Base-by-base conservation (phyloP, 2,329 filamentous ascomycete genomes). In the Xenosphaeropsis pyriputrescens region DNA sequence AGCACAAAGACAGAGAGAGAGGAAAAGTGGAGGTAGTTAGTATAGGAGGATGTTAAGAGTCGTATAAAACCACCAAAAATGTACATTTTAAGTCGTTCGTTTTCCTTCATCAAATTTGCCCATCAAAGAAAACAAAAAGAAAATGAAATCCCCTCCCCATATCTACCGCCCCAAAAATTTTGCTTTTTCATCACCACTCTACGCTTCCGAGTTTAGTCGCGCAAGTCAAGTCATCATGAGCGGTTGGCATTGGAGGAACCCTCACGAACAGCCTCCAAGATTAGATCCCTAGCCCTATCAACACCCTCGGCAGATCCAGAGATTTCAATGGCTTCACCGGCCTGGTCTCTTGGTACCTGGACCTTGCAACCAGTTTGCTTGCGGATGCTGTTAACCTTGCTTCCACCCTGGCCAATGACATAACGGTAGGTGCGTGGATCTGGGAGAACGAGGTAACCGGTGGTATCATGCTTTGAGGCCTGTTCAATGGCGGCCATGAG, bases 351-450 rank as follows among this genome's bases (percentile, higher is more conserved):
- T 16, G 91, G 91, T 31, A 98, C 89, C 46, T 88, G 86, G 56
- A 98, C 93, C 62, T 82, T 86, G 61, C 88, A 95, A 39, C 83
- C 84, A 37, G 86, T 95, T 65, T 91, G 77, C 64, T 85, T 85
- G 49, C 91, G 78, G 56, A 98, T 95, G 32, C 75, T 66, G 61
- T 95, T 95, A 57, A 98, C 93, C 60, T 89, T 89, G 58, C 75
- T 82, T 41, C 91, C 91, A 42, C 81, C 83, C 46, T 80, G 78
- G 4, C 91, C 91, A 48, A 98, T 86, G 35, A 98, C 84, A 46
- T 82, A 82, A 44, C 89, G 76, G 67, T 95, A 94, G 34, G 85
- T 85, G 49, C 74, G 76, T 9, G 91, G 85, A 55, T 98, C 89
- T 0, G 89, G 83, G 30, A 98, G 71, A 46, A 91, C 79, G 29